Evolutionary conservation across 108 stramenopile species (phyloP).

Genomic region (Parietichytrium sp.): DNA sequence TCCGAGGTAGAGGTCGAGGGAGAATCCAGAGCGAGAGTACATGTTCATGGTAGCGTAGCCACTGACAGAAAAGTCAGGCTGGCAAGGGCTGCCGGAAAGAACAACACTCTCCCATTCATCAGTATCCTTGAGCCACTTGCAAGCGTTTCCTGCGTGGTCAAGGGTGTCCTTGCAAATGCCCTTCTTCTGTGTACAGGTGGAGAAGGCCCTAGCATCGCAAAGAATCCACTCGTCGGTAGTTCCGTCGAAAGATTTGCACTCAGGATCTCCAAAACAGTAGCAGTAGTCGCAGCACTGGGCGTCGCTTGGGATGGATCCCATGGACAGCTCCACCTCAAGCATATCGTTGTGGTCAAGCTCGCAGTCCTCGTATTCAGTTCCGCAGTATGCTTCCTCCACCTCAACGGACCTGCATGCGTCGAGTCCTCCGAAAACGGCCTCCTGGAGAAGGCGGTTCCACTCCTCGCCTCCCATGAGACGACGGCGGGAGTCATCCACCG

Average conservation of each 20-base stretch:
- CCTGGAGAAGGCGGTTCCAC: no score
- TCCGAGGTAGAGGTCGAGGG: slow-evolving; percentile 3
- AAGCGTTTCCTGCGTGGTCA: neutral
- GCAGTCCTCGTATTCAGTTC: neutral
- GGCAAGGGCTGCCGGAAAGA: neutral
- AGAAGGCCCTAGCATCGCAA: neutral
- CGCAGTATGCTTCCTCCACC: neutral
- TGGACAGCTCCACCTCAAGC: neutral
- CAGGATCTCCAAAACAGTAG: neutral
- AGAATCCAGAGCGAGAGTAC: neutral
- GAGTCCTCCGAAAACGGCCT: no score
- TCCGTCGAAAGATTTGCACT: neutral
- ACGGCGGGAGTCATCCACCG: no score
- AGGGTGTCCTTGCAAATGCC: neutral
- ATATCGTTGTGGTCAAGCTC: neutral
- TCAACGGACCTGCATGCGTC: neutral
- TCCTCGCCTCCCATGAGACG: no score
- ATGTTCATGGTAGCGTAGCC: slow-evolving; percentile 9
- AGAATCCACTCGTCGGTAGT: neutral
- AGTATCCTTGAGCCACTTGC: neutral
- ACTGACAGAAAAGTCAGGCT: neutral
- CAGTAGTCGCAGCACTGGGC: neutral
- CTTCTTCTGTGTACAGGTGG: neutral
- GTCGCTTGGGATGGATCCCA: neutral
- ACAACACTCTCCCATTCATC: neutral